Percentiles rank a stretch among this genome's conserved stretches.
Evolutionary conservation across 225 moss, liverwort and hornwort species (phyloP).

Genomic region (Straminergon stramineum): DNA sequence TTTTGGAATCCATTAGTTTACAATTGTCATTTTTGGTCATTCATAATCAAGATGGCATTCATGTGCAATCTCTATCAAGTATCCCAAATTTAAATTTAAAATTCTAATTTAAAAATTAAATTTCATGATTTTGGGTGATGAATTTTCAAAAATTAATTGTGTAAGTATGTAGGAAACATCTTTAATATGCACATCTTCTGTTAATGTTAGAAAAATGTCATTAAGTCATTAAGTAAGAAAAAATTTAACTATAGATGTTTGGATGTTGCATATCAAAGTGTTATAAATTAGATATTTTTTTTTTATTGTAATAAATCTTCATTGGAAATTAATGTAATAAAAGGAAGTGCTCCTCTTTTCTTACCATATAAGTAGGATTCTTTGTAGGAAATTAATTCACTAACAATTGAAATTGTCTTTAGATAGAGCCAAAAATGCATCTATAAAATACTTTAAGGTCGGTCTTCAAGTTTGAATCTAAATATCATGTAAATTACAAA

Average conservation of each 20-base stretch:
- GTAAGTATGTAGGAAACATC: not conserved
- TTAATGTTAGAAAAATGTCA: no score
- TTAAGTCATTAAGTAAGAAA: no score
- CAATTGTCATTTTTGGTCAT: not conserved
- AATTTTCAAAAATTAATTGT: not conserved
- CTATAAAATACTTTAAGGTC: fast-evolving
- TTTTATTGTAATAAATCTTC: not conserved
- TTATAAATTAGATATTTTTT: not conserved
- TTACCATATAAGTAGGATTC: fast-evolving
- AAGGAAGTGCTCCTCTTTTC: fast-evolving
- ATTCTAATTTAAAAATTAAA: fast-evolving
- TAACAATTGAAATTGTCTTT: not conserved
- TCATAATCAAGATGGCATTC: not conserved
- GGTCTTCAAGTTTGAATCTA: not conserved
- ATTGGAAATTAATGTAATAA: not conserved
- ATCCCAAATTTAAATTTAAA: not conserved
- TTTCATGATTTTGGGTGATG: not conserved
- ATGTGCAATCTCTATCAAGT: not conserved
- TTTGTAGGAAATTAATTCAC: not conserved
- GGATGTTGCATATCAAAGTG: not conserved
- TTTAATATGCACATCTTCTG: not conserved
- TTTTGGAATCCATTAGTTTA: not conserved
- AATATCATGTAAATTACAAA: not conserved
- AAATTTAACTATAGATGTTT: not conserved
- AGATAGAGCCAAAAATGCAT: fast-evolving